Conservation (phyloP, 441 rosid genomes). For the Populus tomentosa region DNA sequence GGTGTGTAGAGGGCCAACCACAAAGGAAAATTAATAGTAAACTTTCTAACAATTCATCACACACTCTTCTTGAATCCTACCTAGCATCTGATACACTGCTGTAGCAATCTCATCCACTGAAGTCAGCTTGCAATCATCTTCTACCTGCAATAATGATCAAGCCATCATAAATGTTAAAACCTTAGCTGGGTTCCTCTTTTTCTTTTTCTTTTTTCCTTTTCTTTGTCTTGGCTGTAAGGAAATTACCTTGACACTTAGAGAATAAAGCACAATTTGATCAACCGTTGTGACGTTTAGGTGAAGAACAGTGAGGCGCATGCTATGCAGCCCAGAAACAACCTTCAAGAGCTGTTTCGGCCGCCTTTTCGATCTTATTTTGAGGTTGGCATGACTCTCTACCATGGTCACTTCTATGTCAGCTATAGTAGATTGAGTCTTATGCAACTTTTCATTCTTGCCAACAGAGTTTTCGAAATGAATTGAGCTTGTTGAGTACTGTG, state of each 20-base stretch:
- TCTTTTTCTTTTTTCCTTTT: background rate
- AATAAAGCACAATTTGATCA: conserved; percentile 60
- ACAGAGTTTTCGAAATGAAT: conserved; percentile 16
- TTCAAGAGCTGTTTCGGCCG: conserved; percentile 63
- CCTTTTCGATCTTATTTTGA: conserved; percentile 63
- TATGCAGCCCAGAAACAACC: conserved; percentile 61
- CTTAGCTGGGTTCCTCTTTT: background rate
- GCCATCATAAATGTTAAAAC: no score
- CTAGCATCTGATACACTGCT: conserved; percentile 65
- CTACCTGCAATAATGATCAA: conserved; percentile 51
- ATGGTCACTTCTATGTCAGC: conserved; percentile 72
- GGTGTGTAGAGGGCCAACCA: background rate
- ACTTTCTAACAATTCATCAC: conserved; percentile 15
- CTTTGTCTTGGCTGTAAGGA: background rate
- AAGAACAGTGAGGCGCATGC: conserved; percentile 61
- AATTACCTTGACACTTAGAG: conserved; percentile 74
- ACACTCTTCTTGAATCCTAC: conserved; percentile 52
- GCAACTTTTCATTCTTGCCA: conserved; percentile 17
- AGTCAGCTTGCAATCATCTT: conserved; percentile 70
- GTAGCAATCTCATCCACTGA: conserved; percentile 77
- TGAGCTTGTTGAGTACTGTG: conserved; percentile 49
- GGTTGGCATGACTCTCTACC: conserved; percentile 31
- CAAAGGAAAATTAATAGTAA: conserved; percentile 14
- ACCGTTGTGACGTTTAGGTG: conserved; percentile 73
- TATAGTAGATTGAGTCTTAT: conserved; percentile 25